Conservation (phyloP, 495 filamentous ascomycete species). For the Aspergillus affinis region DNA sequence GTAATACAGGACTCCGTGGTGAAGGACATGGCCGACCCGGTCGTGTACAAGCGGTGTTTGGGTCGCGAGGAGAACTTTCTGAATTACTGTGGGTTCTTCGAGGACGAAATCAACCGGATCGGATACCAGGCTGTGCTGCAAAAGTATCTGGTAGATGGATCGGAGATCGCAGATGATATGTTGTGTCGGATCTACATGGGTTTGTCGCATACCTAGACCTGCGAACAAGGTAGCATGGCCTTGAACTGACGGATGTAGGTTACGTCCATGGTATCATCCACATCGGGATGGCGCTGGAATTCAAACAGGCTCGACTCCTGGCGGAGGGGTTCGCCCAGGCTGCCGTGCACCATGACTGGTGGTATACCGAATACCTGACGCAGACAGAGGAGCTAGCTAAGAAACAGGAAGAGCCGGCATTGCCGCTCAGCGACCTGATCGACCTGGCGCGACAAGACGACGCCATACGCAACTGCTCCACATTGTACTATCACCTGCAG, state of each 20-base stretch:
- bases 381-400: not conserved
- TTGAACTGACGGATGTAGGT: not conserved
- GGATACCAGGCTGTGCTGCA: not conserved
- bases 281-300: not conserved
- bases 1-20: not conserved
- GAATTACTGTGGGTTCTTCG: not conserved
- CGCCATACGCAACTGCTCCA: not conserved
- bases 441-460: not conserved
- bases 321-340: not conserved
- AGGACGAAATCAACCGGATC: not conserved
- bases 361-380: not conserved
- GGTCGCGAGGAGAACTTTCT: not conserved
- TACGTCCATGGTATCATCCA: not conserved
- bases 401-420: not conserved
- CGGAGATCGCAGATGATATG: not conserved
- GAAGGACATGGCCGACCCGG: not conserved
- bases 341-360: not conserved
- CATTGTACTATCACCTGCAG: not conserved
- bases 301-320: not conserved
- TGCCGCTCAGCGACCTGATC: not conserved
- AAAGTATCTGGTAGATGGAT: not conserved
- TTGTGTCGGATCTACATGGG: not conserved
- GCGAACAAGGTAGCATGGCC: not conserved
- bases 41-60: not conserved
- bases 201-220: not conserved